These are phyloP conservation scores for Physocladia obscura DNA, from an alignment of 192 early-diverging fungal species.

Conservation along the genomic window DNA sequence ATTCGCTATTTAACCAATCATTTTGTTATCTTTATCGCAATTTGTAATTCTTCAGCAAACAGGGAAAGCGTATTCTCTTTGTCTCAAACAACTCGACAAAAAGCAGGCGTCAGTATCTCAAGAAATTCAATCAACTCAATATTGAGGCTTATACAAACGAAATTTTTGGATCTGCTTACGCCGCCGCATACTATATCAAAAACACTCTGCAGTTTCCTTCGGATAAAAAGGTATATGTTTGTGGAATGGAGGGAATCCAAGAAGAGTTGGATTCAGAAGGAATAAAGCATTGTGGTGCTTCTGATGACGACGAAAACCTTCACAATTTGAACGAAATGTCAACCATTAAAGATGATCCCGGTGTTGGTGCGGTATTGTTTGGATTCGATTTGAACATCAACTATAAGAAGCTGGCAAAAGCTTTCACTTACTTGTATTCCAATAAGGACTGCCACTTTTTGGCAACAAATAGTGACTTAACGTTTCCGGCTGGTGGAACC, in stretches of 20 bases:
- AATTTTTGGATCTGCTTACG: slow-evolving; percentile 90
- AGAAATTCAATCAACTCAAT: slow-evolving; percentile 80
- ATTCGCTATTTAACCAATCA: not conserved
- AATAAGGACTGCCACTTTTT: slow-evolving; percentile 79
- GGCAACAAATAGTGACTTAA: slow-evolving; percentile 89
- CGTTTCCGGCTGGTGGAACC: slow-evolving; percentile 76
- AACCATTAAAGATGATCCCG: slow-evolving; percentile 61
- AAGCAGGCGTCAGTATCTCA: slow-evolving; percentile 74
- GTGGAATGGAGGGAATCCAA: slow-evolving; percentile 84
- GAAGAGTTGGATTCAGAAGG: slow-evolving; percentile 83
- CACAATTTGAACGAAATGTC: slow-evolving; percentile 51
- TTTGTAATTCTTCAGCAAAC: not conserved
- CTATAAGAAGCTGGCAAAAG: slow-evolving; percentile 90
- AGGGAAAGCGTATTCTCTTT: slow-evolving; percentile 88
- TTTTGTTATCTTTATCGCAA: not conserved
- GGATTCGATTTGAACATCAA: slow-evolving; percentile 92
- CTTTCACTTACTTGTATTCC: slow-evolving; percentile 77
- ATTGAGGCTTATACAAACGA: slow-evolving; percentile 79
- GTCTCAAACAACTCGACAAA: slow-evolving; percentile 97
- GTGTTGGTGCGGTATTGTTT: slow-evolving; percentile 86
- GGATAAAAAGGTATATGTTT: slow-evolving; percentile 87
- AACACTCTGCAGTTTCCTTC: slow-evolving; percentile 79
- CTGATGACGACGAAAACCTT: slow-evolving; percentile 54
- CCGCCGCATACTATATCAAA: slow-evolving; percentile 88
- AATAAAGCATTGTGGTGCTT: slow-evolving; percentile 59